Evolutionary conservation across 2,329 filamentous ascomycete species (phyloP).

Genomic region (Metarhizium guizhouense): DNA sequence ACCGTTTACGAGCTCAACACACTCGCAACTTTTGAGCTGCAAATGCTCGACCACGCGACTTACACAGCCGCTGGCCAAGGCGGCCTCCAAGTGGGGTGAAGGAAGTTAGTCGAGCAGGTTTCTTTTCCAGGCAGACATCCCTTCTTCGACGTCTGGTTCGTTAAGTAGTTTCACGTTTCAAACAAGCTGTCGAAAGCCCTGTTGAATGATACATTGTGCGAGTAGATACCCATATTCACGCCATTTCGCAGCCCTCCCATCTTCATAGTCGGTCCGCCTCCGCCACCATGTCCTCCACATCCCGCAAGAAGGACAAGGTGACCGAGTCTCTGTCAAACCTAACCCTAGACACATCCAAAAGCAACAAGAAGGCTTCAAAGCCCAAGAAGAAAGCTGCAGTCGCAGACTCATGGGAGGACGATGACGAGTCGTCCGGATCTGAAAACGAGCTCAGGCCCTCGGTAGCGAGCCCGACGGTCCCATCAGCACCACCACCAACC

Average conservation of each 20-base stretch:
- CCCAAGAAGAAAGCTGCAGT: conserved; percentile 21
- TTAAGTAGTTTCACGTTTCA: neutral
- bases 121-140: neutral
- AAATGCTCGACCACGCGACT: neutral
- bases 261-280: neutral
- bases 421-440: conserved; percentile 38
- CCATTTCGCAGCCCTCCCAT: neutral
- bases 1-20: neutral
- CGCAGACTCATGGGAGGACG: conserved; percentile 47
- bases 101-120: neutral
- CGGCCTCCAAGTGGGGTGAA: neutral
- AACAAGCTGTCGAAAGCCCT: too few species aligned
- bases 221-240: too few species aligned
- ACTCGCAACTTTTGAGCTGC: neutral
- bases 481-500: conserved; percentile 54
- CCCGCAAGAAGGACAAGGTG: conserved; percentile 16
- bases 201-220: too few species aligned
- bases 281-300: conserved; percentile 13
- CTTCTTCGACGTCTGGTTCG: neutral
- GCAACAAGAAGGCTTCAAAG: conserved; percentile 13
- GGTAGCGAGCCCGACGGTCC: conserved; percentile 29
- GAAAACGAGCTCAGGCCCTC: conserved; percentile 23
- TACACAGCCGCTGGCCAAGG: neutral
- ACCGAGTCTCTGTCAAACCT: conserved; percentile 23
- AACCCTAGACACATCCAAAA: conserved; percentile 15